These are phyloP conservation scores for Penium margaritaceum DNA, from an alignment of 139 green algal species.

Conservation along the genomic window DNA sequence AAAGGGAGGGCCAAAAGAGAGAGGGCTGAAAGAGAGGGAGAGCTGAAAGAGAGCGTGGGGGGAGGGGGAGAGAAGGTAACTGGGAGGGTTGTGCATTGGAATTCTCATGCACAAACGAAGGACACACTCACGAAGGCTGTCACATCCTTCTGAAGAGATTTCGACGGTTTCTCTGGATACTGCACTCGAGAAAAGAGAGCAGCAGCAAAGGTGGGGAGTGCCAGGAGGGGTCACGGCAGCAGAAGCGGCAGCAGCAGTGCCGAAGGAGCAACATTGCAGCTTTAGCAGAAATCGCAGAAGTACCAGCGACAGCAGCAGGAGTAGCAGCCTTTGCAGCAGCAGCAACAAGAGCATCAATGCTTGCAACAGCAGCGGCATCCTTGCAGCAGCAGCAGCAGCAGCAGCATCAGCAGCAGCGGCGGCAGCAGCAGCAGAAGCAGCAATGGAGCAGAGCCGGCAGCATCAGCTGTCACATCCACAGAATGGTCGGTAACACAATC, in stretches of 20 bases:
- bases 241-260: background rate
- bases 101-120: background rate
- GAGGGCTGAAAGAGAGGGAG: no score
- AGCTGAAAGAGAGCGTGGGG: no score
- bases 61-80: no score
- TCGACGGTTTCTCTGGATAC: constrained; percentile 72
- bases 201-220: background rate
- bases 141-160: constrained; percentile 67
- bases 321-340: background rate
- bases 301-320: background rate
- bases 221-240: background rate
- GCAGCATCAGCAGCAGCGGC: no score
- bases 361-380: background rate
- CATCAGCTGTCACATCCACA: no score
- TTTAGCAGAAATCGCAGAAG: background rate
- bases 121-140: constrained; percentile 53
- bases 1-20: no score
- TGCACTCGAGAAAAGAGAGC: background rate
- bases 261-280: background rate
- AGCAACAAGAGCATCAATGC: background rate
- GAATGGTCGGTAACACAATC: no score
- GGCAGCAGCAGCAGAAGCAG: no score
- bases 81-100: background rate
- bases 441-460: no score
- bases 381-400: background rate